Base-by-base conservation (phyloP, 1,284 basidiomycete species). In the Meripilus lineatus region DNA sequence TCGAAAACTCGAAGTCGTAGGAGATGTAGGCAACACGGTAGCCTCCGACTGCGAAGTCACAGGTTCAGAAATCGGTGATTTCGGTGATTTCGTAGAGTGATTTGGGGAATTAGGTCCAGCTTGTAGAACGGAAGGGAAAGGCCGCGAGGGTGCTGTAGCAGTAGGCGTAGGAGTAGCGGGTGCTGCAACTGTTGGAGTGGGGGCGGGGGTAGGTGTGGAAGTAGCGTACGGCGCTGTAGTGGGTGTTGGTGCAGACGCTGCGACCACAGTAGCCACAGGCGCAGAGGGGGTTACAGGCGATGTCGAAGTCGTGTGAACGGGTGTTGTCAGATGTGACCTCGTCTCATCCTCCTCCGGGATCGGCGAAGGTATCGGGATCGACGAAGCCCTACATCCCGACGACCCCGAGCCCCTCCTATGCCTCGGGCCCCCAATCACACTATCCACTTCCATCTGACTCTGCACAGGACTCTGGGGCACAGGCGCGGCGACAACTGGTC, bases 221-320 rank as follows among this genome's bases (percentile, higher is more conserved):
- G 44, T 22, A 10, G 8, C 10, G 10, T 10, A 30, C 28, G 10
- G 10, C 10, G 28, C 8, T 10, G 30, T 21, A 15, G 40, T 5
- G 14, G 51, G 47, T 4, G 50, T 42, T 17, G 54, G 52, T 17
- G 54, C 40, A 18, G 61, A 59, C 64, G 65, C 49, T 51, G 58
- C 36, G 45, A 59, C 45, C 8, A 54, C 50, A 25, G 66, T 56
- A 11, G 34, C 17, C 10, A 68, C 61, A 17, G 74, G 73, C n/a
- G n/a, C n/a, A n/a, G n/a, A n/a, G n/a, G n/a, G n/a, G n/a, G n/a
- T n/a, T n/a, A n/a, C n/a, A 30, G 8, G 28, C 8, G 10, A 10
- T 30, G 28, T 8, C 28, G 28, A n/a, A 30, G 10, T 30, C 14
- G 74, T 72, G 52, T 74, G 75, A n/a, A 72, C 67, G 3, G 73